Evolutionary conservation across 768 basidiomycete genomes (phyloP).

Genomic region (Postia placenta): DNA sequence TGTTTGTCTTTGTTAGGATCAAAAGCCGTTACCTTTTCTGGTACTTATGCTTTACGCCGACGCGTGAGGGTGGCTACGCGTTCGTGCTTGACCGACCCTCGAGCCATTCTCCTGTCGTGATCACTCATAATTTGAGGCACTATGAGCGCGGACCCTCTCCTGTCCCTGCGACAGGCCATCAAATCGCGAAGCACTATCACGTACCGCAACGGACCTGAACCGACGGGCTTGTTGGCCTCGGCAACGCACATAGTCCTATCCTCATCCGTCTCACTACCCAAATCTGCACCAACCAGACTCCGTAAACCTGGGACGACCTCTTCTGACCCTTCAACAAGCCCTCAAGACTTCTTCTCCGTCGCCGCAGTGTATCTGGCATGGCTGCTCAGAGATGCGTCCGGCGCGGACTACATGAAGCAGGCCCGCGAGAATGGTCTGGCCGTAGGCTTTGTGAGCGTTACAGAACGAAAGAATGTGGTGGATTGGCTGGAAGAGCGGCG

Average conservation of each 20-base stretch:
- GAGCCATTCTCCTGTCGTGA: too few relatives aligned
- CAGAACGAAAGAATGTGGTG: constrained; percentile 79
- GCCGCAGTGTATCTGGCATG: constrained; percentile 85
- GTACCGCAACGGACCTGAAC: constrained; percentile 35
- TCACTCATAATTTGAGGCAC: neutral
- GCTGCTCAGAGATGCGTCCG: constrained; percentile 63
- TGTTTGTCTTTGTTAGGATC: too few relatives aligned
- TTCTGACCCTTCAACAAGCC: constrained; percentile 29
- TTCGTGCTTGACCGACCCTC: too few relatives aligned
- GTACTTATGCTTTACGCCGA: too few relatives aligned
- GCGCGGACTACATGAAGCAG: constrained; percentile 87
- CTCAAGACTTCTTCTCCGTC: constrained; percentile 67
- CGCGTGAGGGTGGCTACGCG: too few relatives aligned
- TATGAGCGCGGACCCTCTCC: constrained; percentile 39
- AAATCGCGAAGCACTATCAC: constrained; percentile 45
- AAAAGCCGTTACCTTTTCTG: too few relatives aligned
- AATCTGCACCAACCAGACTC: constrained; percentile 74
- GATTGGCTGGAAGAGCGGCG: constrained; percentile 75
- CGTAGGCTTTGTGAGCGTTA: constrained; percentile 76
- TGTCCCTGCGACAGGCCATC: constrained; percentile 57
- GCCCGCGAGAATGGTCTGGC: constrained; percentile 69
- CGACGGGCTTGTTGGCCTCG: constrained; percentile 41
- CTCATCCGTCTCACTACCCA: constrained; percentile 49
- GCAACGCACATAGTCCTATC: constrained; percentile 65
- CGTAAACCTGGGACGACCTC: constrained; percentile 50